Base-by-base conservation (phyloP, 169 alveolate genomes). In the Plasmodium coatneyi region DNA sequence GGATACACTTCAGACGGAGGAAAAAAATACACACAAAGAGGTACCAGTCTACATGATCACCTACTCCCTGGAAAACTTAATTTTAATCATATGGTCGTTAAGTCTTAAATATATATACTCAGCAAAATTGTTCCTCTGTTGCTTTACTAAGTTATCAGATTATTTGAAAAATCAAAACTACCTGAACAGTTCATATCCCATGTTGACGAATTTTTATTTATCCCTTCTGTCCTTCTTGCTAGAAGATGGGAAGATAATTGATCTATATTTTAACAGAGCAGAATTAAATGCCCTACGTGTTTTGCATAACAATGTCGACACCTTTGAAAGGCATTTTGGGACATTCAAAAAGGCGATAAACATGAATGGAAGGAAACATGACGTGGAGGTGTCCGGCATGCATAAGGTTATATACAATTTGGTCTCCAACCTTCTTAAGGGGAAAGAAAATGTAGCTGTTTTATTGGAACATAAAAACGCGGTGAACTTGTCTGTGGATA, bases 251-350 rank as follows among this genome's bases (percentile, higher is more conserved):
- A 9, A 14, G 25, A 43, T 41, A 3, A 81, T 81, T 30, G 81
- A 91, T 81, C 36, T 91, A 41, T 91, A 91, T 91, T 91, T 91
- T 81, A 91, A 91, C 66, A 91, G 22, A 46, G 84, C 81, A 80
- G 92, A 91, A 71, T 36, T 70, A 70, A 71, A 91, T 81, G 70
- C 80, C 34, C 83, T 91, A 25, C 22, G 52, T 66, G 36, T 91
- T 32, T 72, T 91, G 71, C 6, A 89, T 46, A 43, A 89, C 19
- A 3, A 43, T 91, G 56, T 91, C 4, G 43, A 43, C 60, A 56
- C 14, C 10, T 71, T 80, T 56, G 54, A 80, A 36, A 56, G 9
- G 46, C 36, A 70, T 46, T 81, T 91, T 34, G 43, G 46, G 12
- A 43, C 30, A 34, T 71, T 80, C 16, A 91, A 91, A 71, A 52